These are phyloP conservation scores for Barbarea vulgaris DNA, from an alignment of 345 rosid genomes.

Conservation along the genomic window DNA sequence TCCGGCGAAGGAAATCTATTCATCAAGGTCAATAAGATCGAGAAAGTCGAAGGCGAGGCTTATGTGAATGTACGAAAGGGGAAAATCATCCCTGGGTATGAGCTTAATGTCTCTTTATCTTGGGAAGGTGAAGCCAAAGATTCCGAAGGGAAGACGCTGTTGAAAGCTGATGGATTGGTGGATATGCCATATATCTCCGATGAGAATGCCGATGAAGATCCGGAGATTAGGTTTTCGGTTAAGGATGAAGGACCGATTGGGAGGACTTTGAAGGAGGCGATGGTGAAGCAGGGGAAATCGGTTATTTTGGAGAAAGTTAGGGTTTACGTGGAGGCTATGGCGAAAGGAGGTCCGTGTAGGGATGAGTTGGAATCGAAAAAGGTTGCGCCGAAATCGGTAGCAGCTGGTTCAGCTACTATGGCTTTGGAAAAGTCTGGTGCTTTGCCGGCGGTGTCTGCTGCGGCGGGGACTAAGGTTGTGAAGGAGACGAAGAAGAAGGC, in stretches of 20 bases:
- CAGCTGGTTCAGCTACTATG: slow-evolving; percentile 11
- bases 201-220: slow-evolving; percentile 95
- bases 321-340: slow-evolving; percentile 75
- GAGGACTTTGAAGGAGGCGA: slow-evolving; percentile 79
- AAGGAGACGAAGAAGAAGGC: slow-evolving; percentile 53
- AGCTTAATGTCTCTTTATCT: slow-evolving; percentile 58
- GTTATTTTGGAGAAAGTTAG: slow-evolving; percentile 70
- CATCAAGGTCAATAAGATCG: slow-evolving; percentile 61
- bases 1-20: slow-evolving; percentile 68
- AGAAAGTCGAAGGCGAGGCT: slow-evolving; percentile 90
- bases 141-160: slow-evolving; percentile 58
- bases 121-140: slow-evolving; percentile 96
- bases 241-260: slow-evolving; percentile 84
- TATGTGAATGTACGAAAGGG: slow-evolving; percentile 93
- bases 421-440: slow-evolving; percentile 39
- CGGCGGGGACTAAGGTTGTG: slow-evolving; percentile 30
- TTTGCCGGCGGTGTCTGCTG: slow-evolving; percentile 18
- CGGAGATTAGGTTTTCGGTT: slow-evolving; percentile 70
- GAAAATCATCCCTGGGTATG: slow-evolving; percentile 94
- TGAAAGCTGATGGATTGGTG: slow-evolving; percentile 69
- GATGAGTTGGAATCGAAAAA: slow-evolving; percentile 82
- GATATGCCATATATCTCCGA: slow-evolving; percentile 95
- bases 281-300: slow-evolving; percentile 69
- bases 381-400: slow-evolving; percentile 50
- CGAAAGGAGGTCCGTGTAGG: slow-evolving; percentile 78